phyloP scores from a whole-genome alignment of 2,329 filamentous ascomycete genomes.

The Samsoniella hepiali region DNA sequence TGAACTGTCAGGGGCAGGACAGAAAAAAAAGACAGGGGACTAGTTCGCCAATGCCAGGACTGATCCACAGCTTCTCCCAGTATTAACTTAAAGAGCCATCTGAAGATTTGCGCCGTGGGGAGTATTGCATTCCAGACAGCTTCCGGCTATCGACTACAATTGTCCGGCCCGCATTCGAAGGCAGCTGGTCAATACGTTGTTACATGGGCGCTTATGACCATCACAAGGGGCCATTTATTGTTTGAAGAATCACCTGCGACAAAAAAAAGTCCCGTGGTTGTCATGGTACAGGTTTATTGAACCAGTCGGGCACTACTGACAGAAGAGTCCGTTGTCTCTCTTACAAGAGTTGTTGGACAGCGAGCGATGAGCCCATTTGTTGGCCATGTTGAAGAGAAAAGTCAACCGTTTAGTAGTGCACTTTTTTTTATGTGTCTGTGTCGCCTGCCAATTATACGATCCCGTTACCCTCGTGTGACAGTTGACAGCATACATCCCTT shows the following conservation, averaged over 20 bases:
- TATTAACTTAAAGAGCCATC: not conserved
- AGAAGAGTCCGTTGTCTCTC: not conserved
- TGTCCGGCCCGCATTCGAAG: not conserved
- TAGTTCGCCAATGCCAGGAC: not conserved
- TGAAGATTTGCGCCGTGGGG: not conserved
- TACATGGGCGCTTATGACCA: too few species aligned
- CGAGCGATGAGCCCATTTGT: not conserved
- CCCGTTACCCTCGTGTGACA: not conserved
- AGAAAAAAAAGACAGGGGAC: too few species aligned
- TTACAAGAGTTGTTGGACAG: not conserved
- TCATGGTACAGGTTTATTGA: not conserved
- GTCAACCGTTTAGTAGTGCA: not conserved
- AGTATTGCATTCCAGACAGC: conserved; percentile 7
- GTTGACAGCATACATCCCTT: not conserved
- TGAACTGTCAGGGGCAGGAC: not conserved
- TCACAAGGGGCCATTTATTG: not conserved
- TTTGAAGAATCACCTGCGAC: not conserved
- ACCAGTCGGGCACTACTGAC: not conserved
- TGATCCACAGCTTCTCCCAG: conserved; percentile 2
- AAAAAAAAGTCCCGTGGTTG: not conserved
- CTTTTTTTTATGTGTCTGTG: not conserved
- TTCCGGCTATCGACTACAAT: not conserved
- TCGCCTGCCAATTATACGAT: not conserved
- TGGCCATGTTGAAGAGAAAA: not conserved
- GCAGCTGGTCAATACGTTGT: not conserved